Percentiles rank a stretch among this genome's conserved stretches.
These are phyloP conservation scores for Stylosanthes scabra DNA, from an alignment of 331 rosid species.

Conservation along the genomic window DNA sequence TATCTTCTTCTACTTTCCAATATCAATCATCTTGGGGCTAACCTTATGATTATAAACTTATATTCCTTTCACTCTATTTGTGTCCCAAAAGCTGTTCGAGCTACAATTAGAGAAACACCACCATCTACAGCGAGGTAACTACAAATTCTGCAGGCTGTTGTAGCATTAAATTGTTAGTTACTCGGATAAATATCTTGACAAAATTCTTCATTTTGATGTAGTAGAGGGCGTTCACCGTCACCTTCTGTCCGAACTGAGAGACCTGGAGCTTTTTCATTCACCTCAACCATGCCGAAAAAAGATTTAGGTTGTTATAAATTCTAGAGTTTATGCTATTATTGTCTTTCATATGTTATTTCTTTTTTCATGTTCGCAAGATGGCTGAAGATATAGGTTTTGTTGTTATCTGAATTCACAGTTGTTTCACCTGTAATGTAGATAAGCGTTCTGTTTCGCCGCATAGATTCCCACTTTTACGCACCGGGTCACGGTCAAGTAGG, in stretches of 20 bases:
- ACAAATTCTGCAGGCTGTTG: conserved; percentile 4
- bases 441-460: conserved; percentile 90
- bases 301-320: conserved; percentile 63
- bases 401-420: conserved; percentile 35
- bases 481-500: conserved; percentile 86
- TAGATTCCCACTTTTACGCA: conserved; percentile 90
- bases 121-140: conserved; percentile 66
- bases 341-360: conserved; percentile 6
- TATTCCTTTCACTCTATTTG: conserved; percentile 34
- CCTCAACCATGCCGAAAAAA: conserved; percentile 77
- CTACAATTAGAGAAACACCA: conserved; percentile 90
- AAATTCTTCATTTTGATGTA: conserved; percentile 46
- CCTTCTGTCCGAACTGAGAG: conserved; percentile 66
- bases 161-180: conserved; percentile 11
- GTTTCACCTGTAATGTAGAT: conserved; percentile 52
- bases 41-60: conserved; percentile 32
- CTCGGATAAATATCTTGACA: conserved; percentile 11
- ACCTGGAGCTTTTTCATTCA: conserved; percentile 74
- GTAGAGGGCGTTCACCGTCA: conserved; percentile 75
- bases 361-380: not conserved
- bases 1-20: conserved; percentile 40
- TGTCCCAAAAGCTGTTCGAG: conserved; percentile 81
- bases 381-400: conserved; percentile 18
- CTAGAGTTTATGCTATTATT: not conserved
- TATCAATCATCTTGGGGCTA: conserved; percentile 9